phyloP scores from a whole-genome alignment of 192 early-diverging fungal genomes.

The Backusella parvicylindrica region DNA sequence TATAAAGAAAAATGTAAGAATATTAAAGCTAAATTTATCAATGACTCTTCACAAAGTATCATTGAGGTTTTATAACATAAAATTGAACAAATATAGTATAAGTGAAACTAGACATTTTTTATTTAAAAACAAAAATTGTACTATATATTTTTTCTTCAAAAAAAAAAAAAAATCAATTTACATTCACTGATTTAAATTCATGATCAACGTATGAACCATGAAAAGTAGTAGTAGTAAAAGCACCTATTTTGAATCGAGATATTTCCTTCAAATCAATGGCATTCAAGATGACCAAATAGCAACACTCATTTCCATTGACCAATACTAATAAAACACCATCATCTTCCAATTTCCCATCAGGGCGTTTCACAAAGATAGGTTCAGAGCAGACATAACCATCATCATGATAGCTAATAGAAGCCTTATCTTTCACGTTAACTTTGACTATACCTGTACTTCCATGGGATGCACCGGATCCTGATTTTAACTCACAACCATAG shows the following conservation, averaged over 20 bases:
- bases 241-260: slow-evolving; percentile 38
- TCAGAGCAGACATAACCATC: slow-evolving; percentile 29
- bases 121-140: too few relatives aligned
- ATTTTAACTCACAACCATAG: not conserved
- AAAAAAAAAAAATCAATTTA: not conserved
- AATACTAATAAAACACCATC: slow-evolving; percentile 55
- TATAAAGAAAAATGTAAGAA: too few relatives aligned
- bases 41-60: too few relatives aligned
- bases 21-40: too few relatives aligned
- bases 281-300: slow-evolving; percentile 48
- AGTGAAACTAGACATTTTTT: too few relatives aligned
- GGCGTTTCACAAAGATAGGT: slow-evolving; percentile 52
- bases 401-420: not conserved
- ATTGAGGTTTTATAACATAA: too few relatives aligned
- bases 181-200: slow-evolving; percentile 5
- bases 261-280: slow-evolving; percentile 46
- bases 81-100: too few relatives aligned
- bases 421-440: not conserved
- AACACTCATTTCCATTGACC: slow-evolving; percentile 23
- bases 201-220: slow-evolving; percentile 20
- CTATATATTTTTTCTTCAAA: not conserved
- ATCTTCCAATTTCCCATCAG: slow-evolving; percentile 44
- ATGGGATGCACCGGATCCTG: too few relatives aligned
- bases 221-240: slow-evolving; percentile 1
- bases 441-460: not conserved